These are phyloP conservation scores for Schizophyllum amplum DNA, from an alignment of 1,284 basidiomycete species.

Conservation along the genomic window DNA sequence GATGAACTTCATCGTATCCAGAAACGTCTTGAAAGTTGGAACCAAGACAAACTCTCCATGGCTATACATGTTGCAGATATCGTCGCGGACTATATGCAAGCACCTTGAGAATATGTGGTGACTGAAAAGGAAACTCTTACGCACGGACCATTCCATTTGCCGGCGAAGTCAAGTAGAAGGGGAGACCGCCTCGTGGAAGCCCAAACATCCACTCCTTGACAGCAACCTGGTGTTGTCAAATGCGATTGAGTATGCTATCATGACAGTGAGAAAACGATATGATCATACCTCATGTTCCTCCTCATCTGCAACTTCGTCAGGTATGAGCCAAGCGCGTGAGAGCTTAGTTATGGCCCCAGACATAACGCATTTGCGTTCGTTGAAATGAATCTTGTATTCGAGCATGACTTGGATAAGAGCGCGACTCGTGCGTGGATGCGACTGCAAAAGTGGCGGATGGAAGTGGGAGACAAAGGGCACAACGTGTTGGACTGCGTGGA, in stretches of 20 bases:
- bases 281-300: too few relatives aligned
- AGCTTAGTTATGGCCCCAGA: background rate
- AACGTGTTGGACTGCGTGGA: too few relatives aligned
- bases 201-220: background rate
- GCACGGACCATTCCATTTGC: background rate
- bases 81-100: background rate
- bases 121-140: background rate
- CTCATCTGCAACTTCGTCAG: too few relatives aligned
- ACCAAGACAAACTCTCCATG: background rate
- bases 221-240: background rate
- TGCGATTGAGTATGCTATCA: too few relatives aligned
- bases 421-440: too few relatives aligned
- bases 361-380: background rate
- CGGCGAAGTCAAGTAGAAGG: background rate
- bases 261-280: too few relatives aligned
- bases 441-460: too few relatives aligned
- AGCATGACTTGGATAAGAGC: background rate
- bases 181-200: background rate
- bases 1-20: background rate
- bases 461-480: too few relatives aligned
- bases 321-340: background rate
- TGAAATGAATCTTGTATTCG: background rate
- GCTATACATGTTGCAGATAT: background rate
- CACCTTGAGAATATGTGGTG: background rate
- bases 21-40: background rate